These are phyloP conservation scores for Coemansia sp. DNA, from an alignment of 192 early-diverging fungal genomes.

Conservation along the genomic window DNA sequence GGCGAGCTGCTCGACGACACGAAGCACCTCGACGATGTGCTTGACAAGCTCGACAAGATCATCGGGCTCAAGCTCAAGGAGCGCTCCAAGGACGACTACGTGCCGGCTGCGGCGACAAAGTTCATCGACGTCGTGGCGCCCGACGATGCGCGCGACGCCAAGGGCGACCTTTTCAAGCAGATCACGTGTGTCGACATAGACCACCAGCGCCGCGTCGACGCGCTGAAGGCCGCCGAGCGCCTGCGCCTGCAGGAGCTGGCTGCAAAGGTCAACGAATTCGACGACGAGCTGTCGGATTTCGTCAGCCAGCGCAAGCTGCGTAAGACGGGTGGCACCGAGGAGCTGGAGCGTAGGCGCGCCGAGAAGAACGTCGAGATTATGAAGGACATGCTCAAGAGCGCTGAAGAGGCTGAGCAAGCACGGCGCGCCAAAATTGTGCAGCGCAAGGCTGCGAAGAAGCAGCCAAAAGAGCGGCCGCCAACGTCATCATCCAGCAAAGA, in stretches of 20 bases:
- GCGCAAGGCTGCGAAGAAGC: constrained; percentile 37
- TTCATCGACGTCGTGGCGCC: constrained; percentile 55
- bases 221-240: constrained; percentile 65
- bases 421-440: constrained; percentile 41
- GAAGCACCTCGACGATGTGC: constrained; percentile 57
- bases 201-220: constrained; percentile 61
- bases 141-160: constrained; percentile 64
- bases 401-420: constrained; percentile 44
- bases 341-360: constrained; percentile 65
- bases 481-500: background rate
- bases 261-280: constrained; percentile 73
- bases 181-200: constrained; percentile 68
- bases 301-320: constrained; percentile 63
- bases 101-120: constrained; percentile 25
- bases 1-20: constrained; percentile 68
- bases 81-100: constrained; percentile 40
- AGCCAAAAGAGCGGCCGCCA: constrained; percentile 1
- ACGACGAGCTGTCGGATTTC: constrained; percentile 66
- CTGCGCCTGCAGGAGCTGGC: constrained; percentile 65
- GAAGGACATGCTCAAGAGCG: constrained; percentile 52
- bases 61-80: constrained; percentile 54
- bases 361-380: constrained; percentile 68
- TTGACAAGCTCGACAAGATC: constrained; percentile 63
- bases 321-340: constrained; percentile 74
- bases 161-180: constrained; percentile 67